Base-by-base conservation (phyloP, 1,284 basidiomycete species). In the Puccinia polysora region DNA sequence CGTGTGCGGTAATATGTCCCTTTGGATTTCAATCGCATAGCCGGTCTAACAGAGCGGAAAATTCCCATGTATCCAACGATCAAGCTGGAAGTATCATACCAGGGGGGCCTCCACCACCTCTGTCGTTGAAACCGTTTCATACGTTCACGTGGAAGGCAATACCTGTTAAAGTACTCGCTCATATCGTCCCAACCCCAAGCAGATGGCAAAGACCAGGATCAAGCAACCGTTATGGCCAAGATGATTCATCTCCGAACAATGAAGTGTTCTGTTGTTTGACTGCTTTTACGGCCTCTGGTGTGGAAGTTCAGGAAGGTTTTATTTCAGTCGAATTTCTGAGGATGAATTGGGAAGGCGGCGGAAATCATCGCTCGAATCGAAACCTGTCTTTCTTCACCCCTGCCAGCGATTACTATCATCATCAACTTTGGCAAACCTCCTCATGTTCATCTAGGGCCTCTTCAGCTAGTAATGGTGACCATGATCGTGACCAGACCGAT, bases 271-370 rank as follows among this genome's bases (percentile, higher is more conserved):
- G 52, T 49, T 68, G 65, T 36, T 59, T 68, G 45, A 68, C 65
- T 12, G 65, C 65, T 20, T 68, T 68, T 49, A 68, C 65, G 12
- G 52, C 38, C n/a, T 45, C 65, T 10, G 55, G 65, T 30, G 40
- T 68, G 18, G 65, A 68, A 38, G 43, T 58, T 58, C 65, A 68
- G 49, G 65, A 68, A 68, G 65, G 65, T 10, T 68, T 68, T 49
- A 58, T 68, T 32, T 68, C 65, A 23, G 18, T 68, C 23, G n/a
- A 59, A 14, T 47, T 20, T 45, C 28, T 68, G 25, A 56, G 55
- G 55, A 55, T 55, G 34, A n/a, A 15, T 15, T 67, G 64, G 64
- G 49, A 55, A 40, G 18, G 49, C 1, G 34, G 23, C 3, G 15
- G 23, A 67, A 40, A 15, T 5, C 12, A 40, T 58, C 36, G 36